These are phyloP conservation scores for Tephrocybe sp. DNA, from an alignment of 768 basidiomycete species.

Conservation along the genomic window DNA sequence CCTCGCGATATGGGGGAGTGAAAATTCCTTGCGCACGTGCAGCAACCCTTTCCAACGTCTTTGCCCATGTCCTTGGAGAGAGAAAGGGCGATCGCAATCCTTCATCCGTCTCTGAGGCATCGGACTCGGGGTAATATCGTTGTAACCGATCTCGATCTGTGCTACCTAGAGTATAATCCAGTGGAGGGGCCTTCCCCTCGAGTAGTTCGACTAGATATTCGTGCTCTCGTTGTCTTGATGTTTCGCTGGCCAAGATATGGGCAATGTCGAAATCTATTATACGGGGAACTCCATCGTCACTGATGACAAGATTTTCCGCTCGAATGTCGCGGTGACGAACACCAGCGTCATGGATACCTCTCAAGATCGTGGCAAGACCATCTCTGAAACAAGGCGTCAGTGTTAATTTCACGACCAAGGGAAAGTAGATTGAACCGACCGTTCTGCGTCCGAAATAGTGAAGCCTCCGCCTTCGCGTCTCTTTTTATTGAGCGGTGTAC, in stretches of 20 bases:
- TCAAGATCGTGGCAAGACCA: background rate
- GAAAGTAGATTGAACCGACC: too few relatives aligned
- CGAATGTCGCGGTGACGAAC: slow-evolving; percentile 2
- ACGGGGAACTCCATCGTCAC: background rate
- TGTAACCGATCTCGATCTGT: too few relatives aligned
- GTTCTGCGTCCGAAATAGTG: background rate
- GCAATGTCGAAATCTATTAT: background rate
- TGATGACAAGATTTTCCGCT: background rate
- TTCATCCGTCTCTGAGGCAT: too few relatives aligned
- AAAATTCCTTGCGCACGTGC: too few relatives aligned
- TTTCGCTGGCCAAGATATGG: background rate
- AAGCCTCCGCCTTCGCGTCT: background rate
- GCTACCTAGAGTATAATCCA: background rate
- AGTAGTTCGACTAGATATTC: background rate
- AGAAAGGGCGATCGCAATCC: too few relatives aligned
- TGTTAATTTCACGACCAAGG: too few relatives aligned
- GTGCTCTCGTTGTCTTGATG: background rate
- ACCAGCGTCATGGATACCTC: background rate
- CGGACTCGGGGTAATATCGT: too few relatives aligned
- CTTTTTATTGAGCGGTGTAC: slow-evolving; percentile 1
- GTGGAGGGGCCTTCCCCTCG: background rate
- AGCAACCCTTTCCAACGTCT: too few relatives aligned
- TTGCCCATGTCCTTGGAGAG: too few relatives aligned
- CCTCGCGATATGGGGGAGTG: too few relatives aligned
- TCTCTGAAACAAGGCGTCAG: background rate